These are phyloP conservation scores for Helichrysum umbraculigerum DNA, from an alignment of 129 eudicot species.

Conservation along the genomic window DNA sequence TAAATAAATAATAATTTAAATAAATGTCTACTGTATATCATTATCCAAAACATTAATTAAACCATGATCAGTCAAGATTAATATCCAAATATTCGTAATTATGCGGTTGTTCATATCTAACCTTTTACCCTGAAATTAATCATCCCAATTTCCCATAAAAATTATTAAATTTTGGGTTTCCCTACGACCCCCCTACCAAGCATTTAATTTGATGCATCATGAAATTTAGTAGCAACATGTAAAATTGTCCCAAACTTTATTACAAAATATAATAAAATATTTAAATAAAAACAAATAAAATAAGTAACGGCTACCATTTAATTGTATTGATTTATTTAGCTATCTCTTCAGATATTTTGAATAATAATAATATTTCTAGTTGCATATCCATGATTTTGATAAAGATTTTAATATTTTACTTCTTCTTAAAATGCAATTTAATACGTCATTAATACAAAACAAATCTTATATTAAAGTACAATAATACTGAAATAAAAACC, in stretches of 20 bases:
- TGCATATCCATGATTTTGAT: background rate
- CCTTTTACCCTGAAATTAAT: background rate
- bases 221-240: conserved; percentile 27
- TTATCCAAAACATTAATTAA: no score
- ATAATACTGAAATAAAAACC: no score
- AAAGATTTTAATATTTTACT: background rate
- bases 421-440: no score
- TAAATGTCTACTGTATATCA: no score
- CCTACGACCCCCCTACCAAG: conserved; percentile 1
- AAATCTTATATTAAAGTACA: no score
- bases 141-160: conserved; percentile 23
- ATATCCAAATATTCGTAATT: background rate
- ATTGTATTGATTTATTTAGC: no score
- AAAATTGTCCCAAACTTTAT: background rate
- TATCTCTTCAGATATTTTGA: background rate
- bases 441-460: no score
- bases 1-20: no score
- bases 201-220: conserved; percentile 21
- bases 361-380: no score
- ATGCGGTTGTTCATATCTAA: background rate
- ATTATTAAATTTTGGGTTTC: conserved; percentile 11
- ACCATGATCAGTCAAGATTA: no score
- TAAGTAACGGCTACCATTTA: no score
- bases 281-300: no score
- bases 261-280: background rate